Evolutionary conservation across 108 stramenopile genomes (phyloP).

Genomic region (Seminavis robusta): DNA sequence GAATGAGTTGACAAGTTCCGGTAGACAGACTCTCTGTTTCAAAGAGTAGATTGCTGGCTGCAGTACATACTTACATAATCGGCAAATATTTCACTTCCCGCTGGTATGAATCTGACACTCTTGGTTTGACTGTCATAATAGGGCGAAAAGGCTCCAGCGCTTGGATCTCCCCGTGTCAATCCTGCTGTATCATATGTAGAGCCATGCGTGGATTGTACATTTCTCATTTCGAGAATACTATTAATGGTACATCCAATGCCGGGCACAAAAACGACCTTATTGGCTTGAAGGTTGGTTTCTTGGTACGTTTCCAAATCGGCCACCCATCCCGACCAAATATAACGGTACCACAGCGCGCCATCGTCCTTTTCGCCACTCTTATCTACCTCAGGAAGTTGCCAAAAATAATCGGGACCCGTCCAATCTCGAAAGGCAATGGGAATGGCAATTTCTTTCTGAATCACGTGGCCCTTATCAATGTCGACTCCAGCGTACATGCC

Average conservation of each 20-base stretch:
- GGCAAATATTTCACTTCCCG: conserved; percentile 67
- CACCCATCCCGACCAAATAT: background rate
- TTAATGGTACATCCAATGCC: background rate
- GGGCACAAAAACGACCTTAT: background rate
- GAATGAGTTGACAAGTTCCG: too few relatives aligned
- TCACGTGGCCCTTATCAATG: background rate
- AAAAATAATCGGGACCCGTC: too few relatives aligned
- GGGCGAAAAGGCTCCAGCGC: background rate
- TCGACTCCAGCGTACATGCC: background rate
- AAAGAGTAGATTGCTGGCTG: too few relatives aligned
- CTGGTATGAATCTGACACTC: conserved; percentile 39
- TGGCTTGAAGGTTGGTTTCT: background rate
- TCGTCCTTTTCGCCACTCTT: background rate
- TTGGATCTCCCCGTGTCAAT: background rate
- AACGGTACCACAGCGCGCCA: background rate
- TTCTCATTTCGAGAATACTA: background rate
- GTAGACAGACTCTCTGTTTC: too few relatives aligned
- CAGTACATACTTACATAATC: too few relatives aligned
- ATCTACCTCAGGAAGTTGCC: too few relatives aligned
- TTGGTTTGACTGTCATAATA: too few relatives aligned
- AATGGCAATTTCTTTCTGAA: background rate
- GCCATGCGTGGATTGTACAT: background rate
- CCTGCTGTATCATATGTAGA: background rate
- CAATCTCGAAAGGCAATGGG: background rate
- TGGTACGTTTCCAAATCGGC: background rate